Evolutionary conservation across 495 filamentous ascomycete species (phyloP).

Genomic region (Parmelia sp.): DNA sequence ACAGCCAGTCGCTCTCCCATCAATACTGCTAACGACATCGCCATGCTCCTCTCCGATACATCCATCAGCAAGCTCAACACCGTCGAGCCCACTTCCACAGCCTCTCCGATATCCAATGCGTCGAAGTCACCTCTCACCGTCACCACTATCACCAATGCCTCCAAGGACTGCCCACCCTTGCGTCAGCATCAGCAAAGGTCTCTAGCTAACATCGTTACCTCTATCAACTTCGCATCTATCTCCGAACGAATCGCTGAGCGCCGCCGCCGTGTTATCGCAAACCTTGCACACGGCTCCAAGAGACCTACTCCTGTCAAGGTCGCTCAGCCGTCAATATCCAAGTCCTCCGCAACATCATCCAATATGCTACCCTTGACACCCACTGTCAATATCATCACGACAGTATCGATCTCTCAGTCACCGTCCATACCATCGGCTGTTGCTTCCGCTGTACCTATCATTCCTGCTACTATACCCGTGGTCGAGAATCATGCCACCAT

Average conservation of each 20-base stretch:
- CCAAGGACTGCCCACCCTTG: neutral
- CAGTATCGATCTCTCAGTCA: neutral
- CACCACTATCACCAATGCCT: neutral
- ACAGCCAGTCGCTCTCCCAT: neutral
- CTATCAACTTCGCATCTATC: neutral
- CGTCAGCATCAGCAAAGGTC: conserved; percentile 1
- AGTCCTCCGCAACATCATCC: neutral
- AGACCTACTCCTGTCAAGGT: neutral
- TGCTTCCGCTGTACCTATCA: no score
- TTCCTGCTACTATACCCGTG: neutral
- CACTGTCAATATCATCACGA: neutral
- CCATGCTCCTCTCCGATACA: neutral
- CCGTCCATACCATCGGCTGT: neutral
- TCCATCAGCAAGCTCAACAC: neutral
- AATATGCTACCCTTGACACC: neutral
- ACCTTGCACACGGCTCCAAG: neutral
- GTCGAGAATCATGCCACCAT: neutral
- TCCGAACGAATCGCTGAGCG: neutral
- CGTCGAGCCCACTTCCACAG: neutral
- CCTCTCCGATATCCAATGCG: neutral
- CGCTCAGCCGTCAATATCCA: neutral
- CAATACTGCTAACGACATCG: neutral
- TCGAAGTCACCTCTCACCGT: neutral
- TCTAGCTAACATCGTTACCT: neutral
- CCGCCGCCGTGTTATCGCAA: neutral